Conservation (phyloP, 352 stramenopile species). For the Pythium diclinum region DNA sequence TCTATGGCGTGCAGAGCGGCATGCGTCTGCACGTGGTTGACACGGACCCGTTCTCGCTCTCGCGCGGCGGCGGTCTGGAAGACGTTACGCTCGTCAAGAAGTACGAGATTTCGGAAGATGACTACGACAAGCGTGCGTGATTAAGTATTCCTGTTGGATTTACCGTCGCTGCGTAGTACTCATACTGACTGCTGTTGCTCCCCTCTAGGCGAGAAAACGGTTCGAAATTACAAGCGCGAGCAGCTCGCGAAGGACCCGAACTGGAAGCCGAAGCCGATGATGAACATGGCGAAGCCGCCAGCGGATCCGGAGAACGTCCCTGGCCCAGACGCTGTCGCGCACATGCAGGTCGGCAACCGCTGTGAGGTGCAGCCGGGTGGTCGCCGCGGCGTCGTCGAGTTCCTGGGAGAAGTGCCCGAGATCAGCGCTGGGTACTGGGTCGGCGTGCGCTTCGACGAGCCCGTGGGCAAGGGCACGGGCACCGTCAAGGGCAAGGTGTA, state of each 20-base stretch:
- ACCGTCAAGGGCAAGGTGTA: constrained; percentile 90
- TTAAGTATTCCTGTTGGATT: neutral
- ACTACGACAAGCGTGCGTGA: constrained; percentile 95
- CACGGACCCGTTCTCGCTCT: constrained; percentile 96
- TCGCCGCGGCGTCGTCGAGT: constrained; percentile 91
- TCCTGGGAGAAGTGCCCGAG: constrained; percentile 90
- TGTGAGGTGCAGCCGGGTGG: constrained; percentile 96
- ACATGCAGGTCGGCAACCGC: constrained; percentile 91
- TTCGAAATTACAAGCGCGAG: constrained; percentile 95
- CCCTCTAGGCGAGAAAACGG: constrained; percentile 90
- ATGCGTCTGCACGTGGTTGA: constrained; percentile 96
- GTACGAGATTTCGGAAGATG: constrained; percentile 97
- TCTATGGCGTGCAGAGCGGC: constrained; percentile 87
- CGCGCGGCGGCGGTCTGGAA: constrained; percentile 93
- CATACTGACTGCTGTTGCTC: neutral
- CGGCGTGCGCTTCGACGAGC: constrained; percentile 97
- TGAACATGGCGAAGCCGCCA: constrained; percentile 37
- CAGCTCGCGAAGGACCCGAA: constrained; percentile 95
- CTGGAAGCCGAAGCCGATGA: constrained; percentile 90
- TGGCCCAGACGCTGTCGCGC: constrained; percentile 64
- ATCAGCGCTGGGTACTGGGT: constrained; percentile 92
- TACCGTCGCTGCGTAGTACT: neutral
- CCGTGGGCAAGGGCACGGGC: constrained; percentile 92
- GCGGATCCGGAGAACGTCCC: constrained; percentile 41
- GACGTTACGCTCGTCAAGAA: constrained; percentile 97